Evolutionary conservation across 306 rosid species (phyloP).

Genomic region (Gleditsia sinensis): DNA sequence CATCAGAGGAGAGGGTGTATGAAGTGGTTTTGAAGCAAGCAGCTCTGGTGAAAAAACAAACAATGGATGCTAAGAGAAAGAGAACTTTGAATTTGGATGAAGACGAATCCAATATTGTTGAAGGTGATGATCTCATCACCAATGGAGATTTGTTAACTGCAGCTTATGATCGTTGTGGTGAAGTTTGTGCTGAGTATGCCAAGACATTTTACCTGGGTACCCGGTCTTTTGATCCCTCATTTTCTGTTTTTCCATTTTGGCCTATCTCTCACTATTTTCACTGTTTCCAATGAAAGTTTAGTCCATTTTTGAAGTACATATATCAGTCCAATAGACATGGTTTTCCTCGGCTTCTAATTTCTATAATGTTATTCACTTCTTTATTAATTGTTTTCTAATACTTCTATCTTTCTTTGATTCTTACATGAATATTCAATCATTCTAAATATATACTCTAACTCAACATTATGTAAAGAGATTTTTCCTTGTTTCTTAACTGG

Average conservation of each 20-base stretch:
- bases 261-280: not conserved
- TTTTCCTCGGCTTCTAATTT: too few species aligned
- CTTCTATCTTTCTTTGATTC: too few species aligned
- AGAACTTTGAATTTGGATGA: slow-evolving; percentile 38
- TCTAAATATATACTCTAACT: too few species aligned
- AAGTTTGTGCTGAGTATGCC: slow-evolving; percentile 96
- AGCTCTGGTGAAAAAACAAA: slow-evolving; percentile 62
- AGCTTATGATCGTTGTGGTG: slow-evolving; percentile 89
- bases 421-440: too few species aligned
- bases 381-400: too few species aligned
- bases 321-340: not conserved
- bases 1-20: slow-evolving; percentile 88
- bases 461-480: too few species aligned
- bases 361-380: too few species aligned
- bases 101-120: too few species aligned
- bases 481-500: too few species aligned
- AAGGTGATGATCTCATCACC: too few species aligned
- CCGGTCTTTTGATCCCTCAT: not conserved
- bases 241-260: not conserved
- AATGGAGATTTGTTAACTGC: slow-evolving; percentile 62
- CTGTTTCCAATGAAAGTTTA: not conserved
- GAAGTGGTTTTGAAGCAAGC: slow-evolving; percentile 92
- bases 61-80: slow-evolving; percentile 29
- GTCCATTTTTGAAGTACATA: not conserved
- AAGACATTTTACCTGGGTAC: slow-evolving; percentile 91